These are phyloP conservation scores for Bassia scoparia DNA, from an alignment of 148 eudicot species.

Conservation along the genomic window DNA sequence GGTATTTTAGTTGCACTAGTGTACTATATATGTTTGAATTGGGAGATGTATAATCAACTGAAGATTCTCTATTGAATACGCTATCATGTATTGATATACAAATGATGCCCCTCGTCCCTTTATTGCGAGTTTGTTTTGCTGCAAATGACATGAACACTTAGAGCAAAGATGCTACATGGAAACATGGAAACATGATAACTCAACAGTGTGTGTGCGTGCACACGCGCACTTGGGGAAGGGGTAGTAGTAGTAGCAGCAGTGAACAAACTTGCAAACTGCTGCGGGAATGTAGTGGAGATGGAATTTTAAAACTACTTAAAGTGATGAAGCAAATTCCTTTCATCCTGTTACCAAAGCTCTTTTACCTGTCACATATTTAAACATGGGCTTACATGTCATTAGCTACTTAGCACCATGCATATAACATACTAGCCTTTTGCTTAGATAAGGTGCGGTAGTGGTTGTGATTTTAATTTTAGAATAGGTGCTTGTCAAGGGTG, in stretches of 20 bases:
- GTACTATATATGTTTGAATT: not conserved
- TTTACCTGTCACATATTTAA: not conserved
- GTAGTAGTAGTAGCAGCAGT: not conserved
- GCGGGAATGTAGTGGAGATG: not conserved
- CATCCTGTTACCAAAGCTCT: not conserved
- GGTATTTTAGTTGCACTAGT: too few relatives aligned
- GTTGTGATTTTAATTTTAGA: too few relatives aligned
- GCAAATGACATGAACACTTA: not conserved
- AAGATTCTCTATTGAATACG: not conserved
- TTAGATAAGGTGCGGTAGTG: not conserved
- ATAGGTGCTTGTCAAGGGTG: too few relatives aligned
- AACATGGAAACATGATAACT: not conserved
- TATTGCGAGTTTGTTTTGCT: not conserved
- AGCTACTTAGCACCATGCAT: not conserved
- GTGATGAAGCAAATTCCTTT: not conserved
- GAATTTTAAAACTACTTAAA: not conserved
- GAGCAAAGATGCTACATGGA: not conserved
- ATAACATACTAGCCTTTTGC: not conserved
- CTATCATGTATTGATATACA: not conserved
- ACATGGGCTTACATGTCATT: too few relatives aligned
- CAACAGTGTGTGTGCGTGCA: too few relatives aligned
- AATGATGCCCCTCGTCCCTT: not conserved
- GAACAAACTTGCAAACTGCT: not conserved
- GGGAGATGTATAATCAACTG: not conserved
- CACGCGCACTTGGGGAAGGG: not conserved